These are phyloP conservation scores for Colletotrichum gigasporum DNA, from an alignment of 2,329 filamentous ascomycete species.

Conservation along the genomic window DNA sequence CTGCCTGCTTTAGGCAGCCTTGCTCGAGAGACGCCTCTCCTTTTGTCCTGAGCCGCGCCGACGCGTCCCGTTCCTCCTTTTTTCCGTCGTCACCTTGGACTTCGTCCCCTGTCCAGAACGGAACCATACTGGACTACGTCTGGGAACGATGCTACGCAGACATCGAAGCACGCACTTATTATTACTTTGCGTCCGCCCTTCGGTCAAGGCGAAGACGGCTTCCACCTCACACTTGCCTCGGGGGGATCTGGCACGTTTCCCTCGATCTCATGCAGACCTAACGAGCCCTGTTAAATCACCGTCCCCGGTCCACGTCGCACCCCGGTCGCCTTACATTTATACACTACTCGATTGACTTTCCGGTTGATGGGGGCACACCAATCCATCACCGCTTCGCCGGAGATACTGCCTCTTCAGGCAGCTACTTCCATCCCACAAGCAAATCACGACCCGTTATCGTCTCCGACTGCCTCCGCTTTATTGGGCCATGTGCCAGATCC, in stretches of 20 bases:
- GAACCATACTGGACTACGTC: neutral
- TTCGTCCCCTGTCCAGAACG: neutral
- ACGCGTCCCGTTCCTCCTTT: neutral
- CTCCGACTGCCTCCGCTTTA: slow-evolving; percentile 2
- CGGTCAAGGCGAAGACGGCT: neutral
- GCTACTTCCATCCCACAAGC: neutral
- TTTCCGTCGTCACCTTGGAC: neutral
- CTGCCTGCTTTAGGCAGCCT: slow-evolving; percentile 5
- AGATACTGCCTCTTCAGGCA: slow-evolving; percentile 14
- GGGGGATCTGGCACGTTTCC: slow-evolving; percentile 15
- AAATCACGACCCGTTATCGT: neutral
- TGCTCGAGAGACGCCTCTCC: neutral
- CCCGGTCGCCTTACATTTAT: neutral
- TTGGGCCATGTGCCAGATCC: slow-evolving; percentile 26
- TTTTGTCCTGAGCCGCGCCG: neutral
- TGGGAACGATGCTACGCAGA: neutral
- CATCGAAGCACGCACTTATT: no score
- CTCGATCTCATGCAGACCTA: slow-evolving; percentile 29
- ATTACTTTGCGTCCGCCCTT: neutral
- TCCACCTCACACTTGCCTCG: neutral
- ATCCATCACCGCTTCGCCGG: slow-evolving; percentile 6
- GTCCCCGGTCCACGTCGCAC: neutral
- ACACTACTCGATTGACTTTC: slow-evolving; percentile 24
- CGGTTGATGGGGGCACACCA: slow-evolving; percentile 5
- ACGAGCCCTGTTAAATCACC: slow-evolving; percentile 8